These are phyloP conservation scores for Hanseniaspora thailandica DNA, from an alignment of 805 yeast species.

Conservation along the genomic window DNA sequence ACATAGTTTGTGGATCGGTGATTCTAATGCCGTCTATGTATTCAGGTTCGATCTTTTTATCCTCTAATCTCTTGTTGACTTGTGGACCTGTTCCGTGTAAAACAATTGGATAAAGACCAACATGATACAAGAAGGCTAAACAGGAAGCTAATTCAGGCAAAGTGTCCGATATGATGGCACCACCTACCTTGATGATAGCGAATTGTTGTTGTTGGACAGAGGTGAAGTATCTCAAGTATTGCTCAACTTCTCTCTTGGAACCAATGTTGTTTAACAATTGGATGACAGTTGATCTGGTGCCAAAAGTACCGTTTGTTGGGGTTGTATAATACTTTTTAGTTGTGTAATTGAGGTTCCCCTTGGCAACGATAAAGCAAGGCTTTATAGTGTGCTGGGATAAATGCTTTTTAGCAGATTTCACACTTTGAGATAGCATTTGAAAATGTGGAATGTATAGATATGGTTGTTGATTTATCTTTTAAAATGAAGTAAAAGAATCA, in stretches of 20 bases:
- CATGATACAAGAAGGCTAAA: constrained; percentile 89
- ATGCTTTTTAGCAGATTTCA: constrained; percentile 4
- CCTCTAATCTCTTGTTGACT: constrained; percentile 84
- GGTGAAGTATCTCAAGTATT: constrained; percentile 89
- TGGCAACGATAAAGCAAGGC: not conserved
- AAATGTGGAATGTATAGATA: no score
- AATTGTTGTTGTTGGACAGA: constrained; percentile 93
- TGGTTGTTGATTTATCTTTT: no score
- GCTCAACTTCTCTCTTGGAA: constrained; percentile 95
- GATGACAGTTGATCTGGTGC: constrained; percentile 85
- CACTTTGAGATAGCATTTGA: constrained; percentile 17
- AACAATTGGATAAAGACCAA: constrained; percentile 92
- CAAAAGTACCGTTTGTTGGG: constrained; percentile 20
- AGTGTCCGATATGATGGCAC: constrained; percentile 94
- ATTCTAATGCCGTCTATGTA: constrained; percentile 94
- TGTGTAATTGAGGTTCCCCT: not conserved
- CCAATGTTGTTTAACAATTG: constrained; percentile 93
- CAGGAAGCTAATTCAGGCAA: constrained; percentile 89
- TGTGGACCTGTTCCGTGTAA: constrained; percentile 99
- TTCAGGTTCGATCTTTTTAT: constrained; percentile 89
- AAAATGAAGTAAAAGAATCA: no score
- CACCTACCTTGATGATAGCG: constrained; percentile 98
- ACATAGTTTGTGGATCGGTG: constrained; percentile 89
- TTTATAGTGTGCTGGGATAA: not conserved
- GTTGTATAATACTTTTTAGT: not conserved